Conservation (phyloP, 192 early-diverging fungal genomes). For the Coemansia sp. region DNA sequence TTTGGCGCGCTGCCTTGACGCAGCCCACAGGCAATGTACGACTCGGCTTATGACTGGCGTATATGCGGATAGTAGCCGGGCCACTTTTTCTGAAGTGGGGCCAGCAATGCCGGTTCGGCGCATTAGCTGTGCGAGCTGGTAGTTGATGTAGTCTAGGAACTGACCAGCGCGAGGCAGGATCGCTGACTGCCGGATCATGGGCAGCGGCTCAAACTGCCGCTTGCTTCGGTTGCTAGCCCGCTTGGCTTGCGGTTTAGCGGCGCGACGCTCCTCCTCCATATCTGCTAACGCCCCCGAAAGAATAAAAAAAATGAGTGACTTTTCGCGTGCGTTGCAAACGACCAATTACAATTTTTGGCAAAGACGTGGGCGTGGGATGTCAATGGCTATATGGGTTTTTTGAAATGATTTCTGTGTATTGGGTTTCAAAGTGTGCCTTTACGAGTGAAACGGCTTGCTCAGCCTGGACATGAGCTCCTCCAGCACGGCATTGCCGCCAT, state of each 20-base stretch:
- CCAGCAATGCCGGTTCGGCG: background rate
- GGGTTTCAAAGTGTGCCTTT: too few species aligned
- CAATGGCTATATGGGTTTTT: too few species aligned
- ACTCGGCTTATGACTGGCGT: background rate
- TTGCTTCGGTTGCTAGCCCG: constrained; percentile 9
- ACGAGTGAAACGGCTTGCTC: constrained; percentile 26
- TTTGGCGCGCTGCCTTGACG: too few species aligned
- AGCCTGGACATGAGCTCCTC: constrained; percentile 55
- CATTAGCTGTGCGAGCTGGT: background rate
- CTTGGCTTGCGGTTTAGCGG: background rate
- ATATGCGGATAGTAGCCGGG: background rate
- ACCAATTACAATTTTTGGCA: background rate
- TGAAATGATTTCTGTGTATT: background rate
- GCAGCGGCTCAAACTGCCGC: constrained; percentile 7
- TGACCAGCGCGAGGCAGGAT: constrained; percentile 33
- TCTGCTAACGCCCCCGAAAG: too few species aligned
- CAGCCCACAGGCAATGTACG: background rate
- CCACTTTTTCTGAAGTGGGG: background rate
- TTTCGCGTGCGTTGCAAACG: too few species aligned
- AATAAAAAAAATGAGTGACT: background rate
- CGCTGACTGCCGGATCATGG: constrained; percentile 25
- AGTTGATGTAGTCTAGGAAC: constrained; percentile 17
- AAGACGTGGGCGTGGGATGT: too few species aligned
- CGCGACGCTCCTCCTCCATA: background rate
- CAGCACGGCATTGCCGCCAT: constrained; percentile 82